Evolutionary conservation across 2,329 filamentous ascomycete genomes (phyloP).

Genomic region (Beauveria rudraprayagi): DNA sequence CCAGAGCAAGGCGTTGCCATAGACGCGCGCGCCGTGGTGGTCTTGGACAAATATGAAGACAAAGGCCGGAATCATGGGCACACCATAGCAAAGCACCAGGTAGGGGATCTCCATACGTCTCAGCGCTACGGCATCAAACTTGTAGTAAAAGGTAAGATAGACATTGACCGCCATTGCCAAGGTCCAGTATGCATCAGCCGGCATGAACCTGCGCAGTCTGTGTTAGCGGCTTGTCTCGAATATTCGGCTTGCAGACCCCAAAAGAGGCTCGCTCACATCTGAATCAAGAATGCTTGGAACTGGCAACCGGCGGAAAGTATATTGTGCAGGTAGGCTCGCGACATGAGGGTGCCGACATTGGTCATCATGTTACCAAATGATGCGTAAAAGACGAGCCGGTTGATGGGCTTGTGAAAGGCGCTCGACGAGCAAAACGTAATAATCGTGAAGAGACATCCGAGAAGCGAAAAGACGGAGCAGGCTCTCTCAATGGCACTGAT

Average conservation of each 20-base stretch:
- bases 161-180: constrained; percentile 80
- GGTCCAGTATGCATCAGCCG: constrained; percentile 68
- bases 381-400: constrained; percentile 75
- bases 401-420: constrained; percentile 78
- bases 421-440: constrained; percentile 59
- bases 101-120: constrained; percentile 65
- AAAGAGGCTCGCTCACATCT: constrained; percentile 52
- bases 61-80: constrained; percentile 62
- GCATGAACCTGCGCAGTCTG: constrained; percentile 59
- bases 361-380: constrained; percentile 73
- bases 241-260: not conserved
- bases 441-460: constrained; percentile 66
- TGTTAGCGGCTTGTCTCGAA: not conserved
- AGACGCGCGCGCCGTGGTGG: constrained; percentile 46
- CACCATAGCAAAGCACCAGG: constrained; percentile 59
- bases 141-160: constrained; percentile 70
- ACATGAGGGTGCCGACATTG: constrained; percentile 70
- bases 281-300: constrained; percentile 71
- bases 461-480: constrained; percentile 61
- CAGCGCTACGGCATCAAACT: constrained; percentile 57
- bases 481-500: constrained; percentile 58
- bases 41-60: constrained; percentile 57
- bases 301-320: constrained; percentile 51
- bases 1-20: constrained; percentile 71
- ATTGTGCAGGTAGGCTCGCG: constrained; percentile 47